These are phyloP conservation scores for Aspergillus sp. DNA, from an alignment of 2,329 filamentous ascomycete species.

Conservation along the genomic window DNA sequence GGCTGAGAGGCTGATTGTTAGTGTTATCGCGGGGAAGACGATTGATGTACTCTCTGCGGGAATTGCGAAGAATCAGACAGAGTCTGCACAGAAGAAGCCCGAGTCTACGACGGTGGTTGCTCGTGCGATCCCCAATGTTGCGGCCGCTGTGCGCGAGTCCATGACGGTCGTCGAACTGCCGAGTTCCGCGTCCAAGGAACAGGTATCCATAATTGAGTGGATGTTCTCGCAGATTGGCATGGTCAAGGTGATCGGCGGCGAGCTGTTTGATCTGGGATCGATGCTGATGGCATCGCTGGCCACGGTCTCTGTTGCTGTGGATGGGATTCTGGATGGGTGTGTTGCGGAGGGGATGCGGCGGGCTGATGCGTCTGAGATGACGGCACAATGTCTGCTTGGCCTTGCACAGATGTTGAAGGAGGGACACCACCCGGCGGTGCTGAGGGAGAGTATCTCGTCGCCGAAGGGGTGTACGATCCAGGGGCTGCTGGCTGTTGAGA, in stretches of 20 bases:
- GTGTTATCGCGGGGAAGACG: slow-evolving; percentile 50
- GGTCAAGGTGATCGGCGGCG: slow-evolving; percentile 51
- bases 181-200: neutral
- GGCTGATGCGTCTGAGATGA: slow-evolving; percentile 62
- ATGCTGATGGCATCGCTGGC: slow-evolving; percentile 62
- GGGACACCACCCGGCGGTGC: slow-evolving; percentile 60
- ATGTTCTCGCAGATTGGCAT: slow-evolving; percentile 56
- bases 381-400: slow-evolving; percentile 41
- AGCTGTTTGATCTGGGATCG: slow-evolving; percentile 56
- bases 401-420: slow-evolving; percentile 51
- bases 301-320: slow-evolving; percentile 60
- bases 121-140: slow-evolving; percentile 49
- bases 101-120: slow-evolving; percentile 27
- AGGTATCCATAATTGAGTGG: slow-evolving; percentile 37
- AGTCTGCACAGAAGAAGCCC: neutral
- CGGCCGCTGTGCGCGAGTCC: slow-evolving; percentile 45
- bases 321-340: slow-evolving; percentile 60
- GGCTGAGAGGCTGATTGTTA: slow-evolving; percentile 49
- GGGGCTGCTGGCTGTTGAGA: slow-evolving; percentile 59
- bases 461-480: slow-evolving; percentile 65
- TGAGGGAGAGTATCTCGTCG: slow-evolving; percentile 62
- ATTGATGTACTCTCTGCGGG: slow-evolving; percentile 15
- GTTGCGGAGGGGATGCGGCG: slow-evolving; percentile 63
- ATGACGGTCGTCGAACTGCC: slow-evolving; percentile 50
- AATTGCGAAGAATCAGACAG: slow-evolving; percentile 31